Conservation (phyloP, 2,329 filamentous ascomycete species). For the Paramyrothecium sp. region DNA sequence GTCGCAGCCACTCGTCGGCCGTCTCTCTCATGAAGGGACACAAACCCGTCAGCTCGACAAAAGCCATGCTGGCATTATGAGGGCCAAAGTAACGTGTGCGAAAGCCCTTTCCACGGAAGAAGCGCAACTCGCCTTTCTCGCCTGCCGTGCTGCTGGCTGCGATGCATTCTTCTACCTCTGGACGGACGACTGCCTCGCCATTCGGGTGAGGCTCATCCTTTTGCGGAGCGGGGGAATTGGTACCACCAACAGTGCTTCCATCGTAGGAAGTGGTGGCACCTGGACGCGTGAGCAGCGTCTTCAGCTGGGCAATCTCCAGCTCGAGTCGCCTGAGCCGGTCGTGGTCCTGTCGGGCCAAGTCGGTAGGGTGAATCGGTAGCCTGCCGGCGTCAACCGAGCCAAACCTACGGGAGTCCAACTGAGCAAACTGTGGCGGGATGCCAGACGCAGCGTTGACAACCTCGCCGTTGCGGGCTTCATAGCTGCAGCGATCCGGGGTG, state of each 20-base stretch:
- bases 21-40: slow-evolving; percentile 63
- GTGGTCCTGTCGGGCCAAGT: slow-evolving; percentile 44
- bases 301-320: slow-evolving; percentile 57
- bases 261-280: slow-evolving; percentile 40
- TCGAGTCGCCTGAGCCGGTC: slow-evolving; percentile 60
- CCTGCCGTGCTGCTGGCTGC: slow-evolving; percentile 35
- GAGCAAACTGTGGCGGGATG: slow-evolving; percentile 39
- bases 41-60: slow-evolving; percentile 56
- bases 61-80: slow-evolving; percentile 60
- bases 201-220: slow-evolving; percentile 39
- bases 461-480: slow-evolving; percentile 55
- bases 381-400: slow-evolving; percentile 26
- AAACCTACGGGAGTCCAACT: slow-evolving; percentile 38
- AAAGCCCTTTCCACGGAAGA: slow-evolving; percentile 58
- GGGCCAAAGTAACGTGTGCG: slow-evolving; percentile 60
- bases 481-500: slow-evolving; percentile 58
- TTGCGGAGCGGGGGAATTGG: slow-evolving; percentile 42
- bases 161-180: slow-evolving; percentile 37
- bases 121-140: slow-evolving; percentile 54
- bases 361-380: slow-evolving; percentile 32
- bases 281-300: slow-evolving; percentile 47
- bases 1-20: slow-evolving; percentile 59
- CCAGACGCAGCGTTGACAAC: slow-evolving; percentile 47
- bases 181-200: slow-evolving; percentile 27
- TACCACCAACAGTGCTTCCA: slow-evolving; percentile 48